Conservation (phyloP, 495 filamentous ascomycete genomes). For the Penicillium tannophilum region DNA sequence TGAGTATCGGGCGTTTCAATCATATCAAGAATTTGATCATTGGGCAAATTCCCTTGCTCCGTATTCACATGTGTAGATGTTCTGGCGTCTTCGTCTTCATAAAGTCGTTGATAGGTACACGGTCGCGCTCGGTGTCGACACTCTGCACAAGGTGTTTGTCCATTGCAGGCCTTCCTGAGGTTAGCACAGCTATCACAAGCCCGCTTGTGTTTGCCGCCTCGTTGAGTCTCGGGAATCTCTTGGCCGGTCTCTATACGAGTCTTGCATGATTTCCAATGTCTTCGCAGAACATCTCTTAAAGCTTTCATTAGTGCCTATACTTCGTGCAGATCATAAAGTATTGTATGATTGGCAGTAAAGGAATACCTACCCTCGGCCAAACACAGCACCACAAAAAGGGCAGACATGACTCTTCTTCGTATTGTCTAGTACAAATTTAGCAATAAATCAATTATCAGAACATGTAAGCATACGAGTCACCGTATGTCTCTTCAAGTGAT, state of each 20-base stretch:
- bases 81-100: slow-evolving; percentile 1
- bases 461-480: slow-evolving; percentile 28
- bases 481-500: slow-evolving; percentile 37
- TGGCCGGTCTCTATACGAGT: slow-evolving; percentile 24
- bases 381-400: slow-evolving; percentile 33
- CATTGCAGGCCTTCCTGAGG: slow-evolving; percentile 37
- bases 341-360: too few species aligned
- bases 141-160: slow-evolving; percentile 30
- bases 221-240: slow-evolving; percentile 29
- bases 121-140: slow-evolving; percentile 27
- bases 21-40: not conserved
- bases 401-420: slow-evolving; percentile 25
- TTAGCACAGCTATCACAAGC: slow-evolving; percentile 42
- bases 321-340: not conserved
- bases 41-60: not conserved
- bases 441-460: not conserved
- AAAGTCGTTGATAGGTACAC: slow-evolving; percentile 36
- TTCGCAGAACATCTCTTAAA: slow-evolving; percentile 33
- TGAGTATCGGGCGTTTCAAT: not conserved
- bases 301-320: not conserved
- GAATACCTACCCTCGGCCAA: slow-evolving; percentile 38
- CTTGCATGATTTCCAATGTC: slow-evolving; percentile 42
- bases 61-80: not conserved
- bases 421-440: slow-evolving; percentile 23
- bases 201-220: slow-evolving; percentile 36